These are phyloP conservation scores for Xylaria digitata DNA, from an alignment of 2,329 filamentous ascomycete species.

Conservation along the genomic window DNA sequence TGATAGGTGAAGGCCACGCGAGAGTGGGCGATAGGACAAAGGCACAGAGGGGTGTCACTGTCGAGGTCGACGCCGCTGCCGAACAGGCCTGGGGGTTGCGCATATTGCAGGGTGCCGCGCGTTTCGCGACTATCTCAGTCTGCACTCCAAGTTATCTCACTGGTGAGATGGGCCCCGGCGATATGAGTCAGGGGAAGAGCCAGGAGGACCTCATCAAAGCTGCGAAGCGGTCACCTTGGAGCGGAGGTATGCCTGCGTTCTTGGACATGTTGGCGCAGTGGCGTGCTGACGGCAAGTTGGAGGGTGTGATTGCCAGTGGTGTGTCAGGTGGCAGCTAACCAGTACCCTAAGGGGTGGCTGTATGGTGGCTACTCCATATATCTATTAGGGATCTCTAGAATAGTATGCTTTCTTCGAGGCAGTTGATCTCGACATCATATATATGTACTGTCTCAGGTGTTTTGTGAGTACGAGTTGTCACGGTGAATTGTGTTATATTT, in stretches of 20 bases:
- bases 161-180: constrained; percentile 54
- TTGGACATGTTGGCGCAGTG: constrained; percentile 46
- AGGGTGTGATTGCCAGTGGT: constrained; percentile 38
- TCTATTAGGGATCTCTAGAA: too few species aligned
- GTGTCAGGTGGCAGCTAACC: constrained; percentile 21
- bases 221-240: constrained; percentile 48
- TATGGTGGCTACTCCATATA: too few species aligned
- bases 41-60: constrained; percentile 36
- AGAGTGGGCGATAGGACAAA: constrained; percentile 40
- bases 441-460: too few species aligned
- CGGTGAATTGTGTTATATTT: too few species aligned
- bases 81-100: constrained; percentile 61
- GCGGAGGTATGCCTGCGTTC: constrained; percentile 51
- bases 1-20: constrained; percentile 53
- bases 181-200: constrained; percentile 26
- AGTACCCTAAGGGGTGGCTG: too few species aligned
- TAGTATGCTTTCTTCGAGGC: too few species aligned
- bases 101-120: constrained; percentile 51
- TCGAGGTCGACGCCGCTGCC: constrained; percentile 59
- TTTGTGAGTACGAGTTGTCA: too few species aligned
- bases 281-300: constrained; percentile 49
- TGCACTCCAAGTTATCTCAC: constrained; percentile 69
- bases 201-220: constrained; percentile 50
- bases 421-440: too few species aligned
- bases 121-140: constrained; percentile 54